Conservation (phyloP, 371 early-diverging fungal genomes). For the Mucor piriformis region DNA sequence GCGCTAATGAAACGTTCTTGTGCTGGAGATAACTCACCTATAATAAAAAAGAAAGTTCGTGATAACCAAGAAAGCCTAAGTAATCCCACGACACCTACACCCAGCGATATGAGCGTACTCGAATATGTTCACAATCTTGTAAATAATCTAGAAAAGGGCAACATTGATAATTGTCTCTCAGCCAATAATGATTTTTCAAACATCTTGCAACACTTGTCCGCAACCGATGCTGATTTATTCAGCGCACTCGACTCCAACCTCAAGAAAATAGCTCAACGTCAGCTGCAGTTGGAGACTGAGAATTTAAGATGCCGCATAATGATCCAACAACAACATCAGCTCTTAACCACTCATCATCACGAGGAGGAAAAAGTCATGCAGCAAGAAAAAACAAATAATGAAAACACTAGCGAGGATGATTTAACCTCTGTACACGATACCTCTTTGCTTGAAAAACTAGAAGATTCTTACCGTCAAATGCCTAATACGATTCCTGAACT, state of each 20-base stretch:
- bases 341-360: conserved; percentile 26
- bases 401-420: conserved; percentile 36
- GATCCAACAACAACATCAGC: conserved; percentile 46
- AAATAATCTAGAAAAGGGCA: conserved; percentile 42
- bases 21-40: conserved; percentile 19
- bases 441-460: conserved; percentile 41
- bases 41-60: conserved; percentile 28
- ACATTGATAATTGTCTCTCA: conserved; percentile 43
- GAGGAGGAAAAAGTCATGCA: conserved; percentile 29
- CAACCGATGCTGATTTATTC: conserved; percentile 21
- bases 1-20: conserved; percentile 31
- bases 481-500: conserved; percentile 8
- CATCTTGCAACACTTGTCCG: conserved; percentile 1
- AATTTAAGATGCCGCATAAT: conserved; percentile 46
- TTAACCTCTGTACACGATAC: conserved; percentile 36
- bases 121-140: conserved; percentile 36
- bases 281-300: conserved; percentile 43
- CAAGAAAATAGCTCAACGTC: conserved; percentile 43
- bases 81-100: conserved; percentile 12
- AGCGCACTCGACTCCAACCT: conserved; percentile 32
- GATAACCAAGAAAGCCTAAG: conserved; percentile 17
- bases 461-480: conserved; percentile 30
- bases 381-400: conserved; percentile 5
- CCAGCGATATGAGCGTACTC: conserved; percentile 27
- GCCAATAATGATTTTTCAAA: conserved; percentile 14